A percentile compares a stretch with the other conserved stretches of the same genome.
These are phyloP conservation scores for Agastache rugosa DNA, from an alignment of 257 asterid genomes.

Conservation along the genomic window DNA sequence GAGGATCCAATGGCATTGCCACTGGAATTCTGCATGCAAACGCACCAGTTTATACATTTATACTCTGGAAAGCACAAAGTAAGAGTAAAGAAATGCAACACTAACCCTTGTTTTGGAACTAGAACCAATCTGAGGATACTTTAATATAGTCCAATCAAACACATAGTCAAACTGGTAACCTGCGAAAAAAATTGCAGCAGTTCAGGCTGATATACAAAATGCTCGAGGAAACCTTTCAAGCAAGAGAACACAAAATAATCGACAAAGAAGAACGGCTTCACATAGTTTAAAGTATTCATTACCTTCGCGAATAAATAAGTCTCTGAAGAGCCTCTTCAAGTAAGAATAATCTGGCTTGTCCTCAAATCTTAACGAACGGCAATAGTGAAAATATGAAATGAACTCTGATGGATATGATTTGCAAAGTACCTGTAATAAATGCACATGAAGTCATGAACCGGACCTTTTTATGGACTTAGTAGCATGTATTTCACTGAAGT, in stretches of 20 bases:
- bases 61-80: conserved; percentile 13
- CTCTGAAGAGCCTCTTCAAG: conserved; percentile 90
- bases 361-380: conserved; percentile 89
- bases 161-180: conserved; percentile 94
- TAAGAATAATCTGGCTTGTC: conserved; percentile 94
- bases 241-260: conserved; percentile 16
- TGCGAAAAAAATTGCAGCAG: conserved; percentile 40
- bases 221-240: conserved; percentile 26
- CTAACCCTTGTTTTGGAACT: conserved; percentile 82
- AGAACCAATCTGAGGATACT: conserved; percentile 89
- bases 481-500: conserved; percentile 19
- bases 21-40: conserved; percentile 60
- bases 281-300: conserved; percentile 22
- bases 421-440: conserved; percentile 69
- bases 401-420: conserved; percentile 89
- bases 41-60: conserved; percentile 29
- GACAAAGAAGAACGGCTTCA: conserved; percentile 12
- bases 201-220: conserved; percentile 20
- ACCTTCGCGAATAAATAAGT: conserved; percentile 94
- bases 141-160: conserved; percentile 91
- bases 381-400: conserved; percentile 87
- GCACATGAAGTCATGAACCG: neutral
- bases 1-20: conserved; percentile 62
- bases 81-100: conserved; percentile 33
- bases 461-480: conserved; percentile 20